Percentiles rank a stretch among this genome's conserved stretches.
phyloP scores from a whole-genome alignment of 257 asterid genomes.

The Penstemon eatonii region DNA sequence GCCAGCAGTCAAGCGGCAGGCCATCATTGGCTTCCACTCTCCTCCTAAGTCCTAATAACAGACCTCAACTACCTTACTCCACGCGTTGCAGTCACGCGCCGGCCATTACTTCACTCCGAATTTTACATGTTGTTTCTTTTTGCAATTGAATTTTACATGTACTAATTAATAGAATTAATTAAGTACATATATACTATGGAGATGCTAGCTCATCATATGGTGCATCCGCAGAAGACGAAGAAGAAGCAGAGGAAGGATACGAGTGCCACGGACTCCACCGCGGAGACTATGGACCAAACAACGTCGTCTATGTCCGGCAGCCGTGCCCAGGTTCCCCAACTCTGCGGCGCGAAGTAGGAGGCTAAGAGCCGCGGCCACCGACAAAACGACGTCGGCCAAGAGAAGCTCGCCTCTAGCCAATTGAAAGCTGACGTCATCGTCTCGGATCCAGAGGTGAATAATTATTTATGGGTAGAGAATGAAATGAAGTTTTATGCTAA shows the following conservation, averaged over 20 bases:
- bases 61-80: too few species aligned
- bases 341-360: conserved; percentile 42
- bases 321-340: conserved; percentile 43
- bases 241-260: conserved; percentile 60
- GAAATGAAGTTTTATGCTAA: too few species aligned
- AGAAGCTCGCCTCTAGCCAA: neutral
- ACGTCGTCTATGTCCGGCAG: conserved; percentile 57
- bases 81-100: too few species aligned
- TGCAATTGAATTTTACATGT: too few species aligned
- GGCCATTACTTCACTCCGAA: too few species aligned
- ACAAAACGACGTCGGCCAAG: conserved; percentile 42
- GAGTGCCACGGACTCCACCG: conserved; percentile 62
- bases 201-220: conserved; percentile 29
- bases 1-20: too few species aligned
- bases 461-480: too few species aligned
- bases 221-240: conserved; percentile 69
- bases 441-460: neutral
- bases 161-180: too few species aligned
- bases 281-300: conserved; percentile 57
- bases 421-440: neutral
- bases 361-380: conserved; percentile 54
- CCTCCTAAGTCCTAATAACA: too few species aligned
- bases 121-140: too few species aligned
- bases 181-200: too few species aligned
- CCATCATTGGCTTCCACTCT: too few species aligned